Evolutionary conservation across 2,329 filamentous ascomycete genomes (phyloP).

Genomic region (Paraconiothyrium sp.): DNA sequence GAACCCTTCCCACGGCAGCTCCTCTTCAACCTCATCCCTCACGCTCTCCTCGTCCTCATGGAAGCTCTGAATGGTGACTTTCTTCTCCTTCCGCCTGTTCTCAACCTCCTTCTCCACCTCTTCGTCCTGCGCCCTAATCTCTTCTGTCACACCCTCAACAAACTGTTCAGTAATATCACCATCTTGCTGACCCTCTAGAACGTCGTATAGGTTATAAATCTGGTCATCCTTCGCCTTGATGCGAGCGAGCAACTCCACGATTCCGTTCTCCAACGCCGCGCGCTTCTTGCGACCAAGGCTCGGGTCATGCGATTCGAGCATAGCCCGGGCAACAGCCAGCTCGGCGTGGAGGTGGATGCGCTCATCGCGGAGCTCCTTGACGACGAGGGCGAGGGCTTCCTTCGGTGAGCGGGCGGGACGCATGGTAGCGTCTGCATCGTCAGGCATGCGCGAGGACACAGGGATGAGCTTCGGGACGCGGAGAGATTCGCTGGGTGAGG

Average conservation of each 20-base stretch:
- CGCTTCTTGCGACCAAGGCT: constrained; percentile 70
- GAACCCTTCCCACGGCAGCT: constrained; percentile 53
- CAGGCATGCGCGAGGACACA: constrained; percentile 60
- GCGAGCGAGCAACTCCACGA: constrained; percentile 68
- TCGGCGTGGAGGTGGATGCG: constrained; percentile 77
- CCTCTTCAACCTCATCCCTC: constrained; percentile 40
- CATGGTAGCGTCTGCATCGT: constrained; percentile 67
- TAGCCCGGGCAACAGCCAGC: constrained; percentile 67
- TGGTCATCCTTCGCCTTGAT: constrained; percentile 80
- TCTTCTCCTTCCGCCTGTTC: constrained; percentile 42
- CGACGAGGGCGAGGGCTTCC: constrained; percentile 79
- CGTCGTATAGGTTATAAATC: constrained; percentile 84
- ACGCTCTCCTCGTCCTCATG: constrained; percentile 39
- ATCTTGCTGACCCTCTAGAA: constrained; percentile 80
- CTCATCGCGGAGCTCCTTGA: constrained; percentile 84
- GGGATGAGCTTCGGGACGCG: constrained; percentile 61
- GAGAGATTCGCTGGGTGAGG: constrained; percentile 37
- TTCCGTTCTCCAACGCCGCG: constrained; percentile 67
- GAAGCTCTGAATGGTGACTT: constrained; percentile 50
- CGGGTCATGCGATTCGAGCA: constrained; percentile 70
- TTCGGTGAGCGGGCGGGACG: constrained; percentile 72
- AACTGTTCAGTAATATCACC: constrained; percentile 58
- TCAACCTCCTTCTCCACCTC: constrained; percentile 38
- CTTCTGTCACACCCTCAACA: constrained; percentile 55
- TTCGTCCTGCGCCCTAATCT: constrained; percentile 52